Evolutionary conservation across 306 rosid genomes (phyloP), one percentile per base, ranked within the genome.

Genomic region (Cucurbita ficifolia): DNA sequence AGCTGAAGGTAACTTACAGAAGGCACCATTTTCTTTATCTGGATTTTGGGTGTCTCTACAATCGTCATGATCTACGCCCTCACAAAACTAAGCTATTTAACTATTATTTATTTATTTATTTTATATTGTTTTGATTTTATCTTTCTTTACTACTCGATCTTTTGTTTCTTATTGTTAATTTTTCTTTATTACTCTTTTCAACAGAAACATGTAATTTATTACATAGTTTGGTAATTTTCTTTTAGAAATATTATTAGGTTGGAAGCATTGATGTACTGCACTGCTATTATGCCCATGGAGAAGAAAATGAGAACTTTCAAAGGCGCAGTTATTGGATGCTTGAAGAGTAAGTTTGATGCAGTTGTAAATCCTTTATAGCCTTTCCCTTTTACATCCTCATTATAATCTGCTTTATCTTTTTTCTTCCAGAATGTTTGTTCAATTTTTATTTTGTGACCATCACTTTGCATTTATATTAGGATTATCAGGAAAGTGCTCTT

Each of bases 301-400:
- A 92, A 85, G 96, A 92, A 55, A 86, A 89, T 76, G 97, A 89
- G 81, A 88, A 63, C 77, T 92, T 92, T 78, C 97, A 92, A 75
- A 88, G 97, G 81, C 95, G 97, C 68, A 82, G 97, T 86, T 92
- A 92, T 83, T 92, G 97, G 96, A 81, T 88, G 92, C 94, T 92
- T 85, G 96, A 92, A 85, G 83, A 75, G 97, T 92, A 79, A 87
- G 97, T 88, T 46, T 83, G 69, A 68, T 74, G 61, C 76, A 55
- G 42, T 76, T 79, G 76, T 49, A 69, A 48, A 69, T 46, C 39
- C 33, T 29, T 16, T 5, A 17, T n/a, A 48, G 17, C 46, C 45
- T 24, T 48, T 51, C 24, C 21, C 45, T 6, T 35, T 50, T 48
- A 46, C 73, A 70, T 70, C 53, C 22, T 33, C 45, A 5, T 49